These are phyloP conservation scores for Auriscalpium orientale DNA, from an alignment of 768 basidiomycete species.

Conservation along the genomic window DNA sequence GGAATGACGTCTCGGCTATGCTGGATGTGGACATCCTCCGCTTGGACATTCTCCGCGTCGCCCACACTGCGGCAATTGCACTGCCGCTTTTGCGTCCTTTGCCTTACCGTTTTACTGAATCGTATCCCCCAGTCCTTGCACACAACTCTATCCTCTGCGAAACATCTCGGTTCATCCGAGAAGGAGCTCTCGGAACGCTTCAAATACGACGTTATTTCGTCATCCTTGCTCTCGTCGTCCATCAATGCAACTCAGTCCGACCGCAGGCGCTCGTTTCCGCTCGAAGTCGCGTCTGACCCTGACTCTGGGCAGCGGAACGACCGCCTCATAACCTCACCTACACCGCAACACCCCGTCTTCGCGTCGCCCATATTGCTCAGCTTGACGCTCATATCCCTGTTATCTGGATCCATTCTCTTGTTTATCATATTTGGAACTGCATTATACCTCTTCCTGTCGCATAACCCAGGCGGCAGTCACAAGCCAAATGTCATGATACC, in stretches of 20 bases:
- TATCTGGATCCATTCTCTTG: conserved; percentile 5
- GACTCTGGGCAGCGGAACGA: neutral
- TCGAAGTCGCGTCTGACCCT: neutral
- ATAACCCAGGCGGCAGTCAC: neutral
- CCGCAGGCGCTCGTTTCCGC: conserved; percentile 7
- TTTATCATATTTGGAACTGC: conserved; percentile 6
- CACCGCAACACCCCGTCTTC: neutral
- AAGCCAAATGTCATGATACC: conserved; percentile 3
- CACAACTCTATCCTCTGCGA: conserved; percentile 2
- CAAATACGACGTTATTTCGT: conserved; percentile 17
- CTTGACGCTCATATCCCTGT: conserved; percentile 9
- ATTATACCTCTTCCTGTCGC: conserved; percentile 7
- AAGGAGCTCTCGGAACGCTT: conserved; percentile 14
- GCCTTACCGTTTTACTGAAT: neutral
- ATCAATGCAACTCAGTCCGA: conserved; percentile 3
- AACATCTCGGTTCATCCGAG: conserved; percentile 1
- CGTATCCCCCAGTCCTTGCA: neutral
- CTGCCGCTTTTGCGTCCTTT: no score
- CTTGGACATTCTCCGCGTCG: no score
- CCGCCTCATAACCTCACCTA: neutral
- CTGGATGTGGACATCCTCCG: no score
- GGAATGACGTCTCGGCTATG: no score
- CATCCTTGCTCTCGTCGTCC: conserved; percentile 15
- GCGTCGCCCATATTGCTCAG: neutral
- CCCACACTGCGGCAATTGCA: no score